phyloP scores from a whole-genome alignment of 1,284 basidiomycete species.

The Rhodotorula sp. region DNA sequence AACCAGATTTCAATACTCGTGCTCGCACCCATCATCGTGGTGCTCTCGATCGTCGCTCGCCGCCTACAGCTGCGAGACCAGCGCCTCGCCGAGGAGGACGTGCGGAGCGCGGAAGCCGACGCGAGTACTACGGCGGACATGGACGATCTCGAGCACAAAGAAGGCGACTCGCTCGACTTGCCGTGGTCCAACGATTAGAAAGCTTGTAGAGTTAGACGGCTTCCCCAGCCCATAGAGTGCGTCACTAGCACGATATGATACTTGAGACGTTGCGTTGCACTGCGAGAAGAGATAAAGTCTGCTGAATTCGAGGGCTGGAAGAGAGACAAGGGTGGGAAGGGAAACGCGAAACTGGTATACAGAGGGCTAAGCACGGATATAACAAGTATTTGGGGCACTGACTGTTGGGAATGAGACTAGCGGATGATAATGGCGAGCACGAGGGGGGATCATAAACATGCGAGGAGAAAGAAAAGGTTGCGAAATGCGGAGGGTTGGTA shows the following conservation, averaged over 20 bases:
- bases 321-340: background rate
- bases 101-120: background rate
- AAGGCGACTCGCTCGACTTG: background rate
- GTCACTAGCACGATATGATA: background rate
- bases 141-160: background rate
- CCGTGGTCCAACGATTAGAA: too few relatives aligned
- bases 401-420: too few relatives aligned
- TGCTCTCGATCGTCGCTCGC: constrained; percentile 1
- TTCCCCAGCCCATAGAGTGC: background rate
- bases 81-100: background rate
- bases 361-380: background rate
- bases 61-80: constrained; percentile 18
- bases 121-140: too few relatives aligned
- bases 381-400: too few relatives aligned
- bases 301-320: background rate
- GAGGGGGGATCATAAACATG: constrained; percentile 1
- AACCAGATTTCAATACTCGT: constrained; percentile 36
- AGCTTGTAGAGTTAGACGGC: too few relatives aligned
- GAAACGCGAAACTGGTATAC: background rate
- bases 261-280: background rate
- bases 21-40: constrained; percentile 18
- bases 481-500: background rate
- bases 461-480: background rate
- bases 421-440: background rate
- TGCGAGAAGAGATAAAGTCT: background rate